Conservation (phyloP, 495 filamentous ascomycete genomes). For the Massariosphaeria phaeospora region DNA sequence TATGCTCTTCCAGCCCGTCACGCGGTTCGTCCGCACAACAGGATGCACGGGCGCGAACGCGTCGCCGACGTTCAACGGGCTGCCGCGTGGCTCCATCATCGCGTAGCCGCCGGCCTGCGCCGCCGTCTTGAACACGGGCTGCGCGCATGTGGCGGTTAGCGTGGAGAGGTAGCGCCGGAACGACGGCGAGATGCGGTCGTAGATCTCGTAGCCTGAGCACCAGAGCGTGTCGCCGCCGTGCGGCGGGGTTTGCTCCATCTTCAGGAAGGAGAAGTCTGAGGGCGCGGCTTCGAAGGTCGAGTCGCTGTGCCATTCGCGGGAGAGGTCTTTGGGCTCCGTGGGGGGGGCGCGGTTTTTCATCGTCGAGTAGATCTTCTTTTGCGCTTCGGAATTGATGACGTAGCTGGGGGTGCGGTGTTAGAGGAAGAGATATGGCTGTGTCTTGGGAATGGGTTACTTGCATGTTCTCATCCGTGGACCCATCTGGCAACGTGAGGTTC, state of each 20-base stretch:
- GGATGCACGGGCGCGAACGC: constrained; percentile 43
- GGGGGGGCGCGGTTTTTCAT: constrained; percentile 35
- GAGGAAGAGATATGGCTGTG: not conserved
- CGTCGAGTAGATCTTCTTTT: constrained; percentile 45
- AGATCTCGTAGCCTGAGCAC: constrained; percentile 46
- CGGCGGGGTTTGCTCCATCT: constrained; percentile 43
- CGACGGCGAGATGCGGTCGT: constrained; percentile 22
- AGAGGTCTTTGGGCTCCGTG: constrained; percentile 40
- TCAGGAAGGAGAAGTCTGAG: constrained; percentile 41
- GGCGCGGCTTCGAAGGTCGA: constrained; percentile 34
- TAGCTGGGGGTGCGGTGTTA: constrained; percentile 35
- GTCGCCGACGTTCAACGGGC: constrained; percentile 41
- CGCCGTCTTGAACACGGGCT: constrained; percentile 42
- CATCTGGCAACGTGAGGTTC: constrained; percentile 44
- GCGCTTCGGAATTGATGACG: constrained; percentile 47
- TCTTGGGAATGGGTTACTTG: not conserved
- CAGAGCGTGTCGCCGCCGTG: constrained; percentile 46
- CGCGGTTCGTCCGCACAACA: constrained; percentile 47
- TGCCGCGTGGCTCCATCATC: constrained; percentile 42
- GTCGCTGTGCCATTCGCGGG: constrained; percentile 46
- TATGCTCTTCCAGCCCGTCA: constrained; percentile 49
- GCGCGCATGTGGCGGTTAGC: constrained; percentile 44
- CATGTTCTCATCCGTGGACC: constrained; percentile 38
- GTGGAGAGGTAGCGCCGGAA: constrained; percentile 38
- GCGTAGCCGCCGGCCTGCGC: constrained; percentile 41